Base-by-base conservation (phyloP, 169 alveolate species). In the Babesia sp. region DNA sequence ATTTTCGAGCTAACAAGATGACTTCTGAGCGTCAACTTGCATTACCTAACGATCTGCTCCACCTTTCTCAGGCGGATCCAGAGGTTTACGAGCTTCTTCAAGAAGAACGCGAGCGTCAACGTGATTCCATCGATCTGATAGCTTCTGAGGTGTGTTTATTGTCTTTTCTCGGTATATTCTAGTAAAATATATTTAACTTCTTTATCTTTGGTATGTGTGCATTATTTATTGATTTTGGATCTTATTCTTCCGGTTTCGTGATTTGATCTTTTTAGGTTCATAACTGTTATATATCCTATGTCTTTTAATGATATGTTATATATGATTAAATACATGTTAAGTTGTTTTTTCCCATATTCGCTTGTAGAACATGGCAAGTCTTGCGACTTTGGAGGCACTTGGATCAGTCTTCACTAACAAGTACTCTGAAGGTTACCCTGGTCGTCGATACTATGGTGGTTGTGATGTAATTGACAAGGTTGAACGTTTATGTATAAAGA, bases 371-470 rank as follows among this genome's bases (percentile, higher is more conserved):
- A 90, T 90, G 36, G 92, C 91, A 22, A 92, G 93, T 33, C 59
- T 63, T 28, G 93, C 95, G 39, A 97, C 95, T 54, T 67, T 95
- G 66, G 98, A 98, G 48, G 96, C 98, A 24, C 86, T 94, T 29
- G 97, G 98, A 36, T 77, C 95, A 54, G 83, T 90, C 44, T 85
- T 96, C 71, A 94, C 97, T 31, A 95, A 94, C 93, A 95, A 96
- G 84, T 96, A 96, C 72, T 80, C 97, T 29, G 99, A 98, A 80
- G 99, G 99, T 8, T 94, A 94, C 78, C 96, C 98, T 18, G 98
- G 98, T 22, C 95, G 96, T 16, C 85, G 98, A 69, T 95, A 95
- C 74, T 97, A 95, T 70, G 97, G 97, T 37, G 98, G 98, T 39
- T 93, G 92, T 50, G 95, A 92, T 61, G 84, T 88, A 61, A 85